These are phyloP conservation scores for Yarrowia alimentaria DNA, from an alignment of 805 yeast species.

Conservation along the genomic window DNA sequence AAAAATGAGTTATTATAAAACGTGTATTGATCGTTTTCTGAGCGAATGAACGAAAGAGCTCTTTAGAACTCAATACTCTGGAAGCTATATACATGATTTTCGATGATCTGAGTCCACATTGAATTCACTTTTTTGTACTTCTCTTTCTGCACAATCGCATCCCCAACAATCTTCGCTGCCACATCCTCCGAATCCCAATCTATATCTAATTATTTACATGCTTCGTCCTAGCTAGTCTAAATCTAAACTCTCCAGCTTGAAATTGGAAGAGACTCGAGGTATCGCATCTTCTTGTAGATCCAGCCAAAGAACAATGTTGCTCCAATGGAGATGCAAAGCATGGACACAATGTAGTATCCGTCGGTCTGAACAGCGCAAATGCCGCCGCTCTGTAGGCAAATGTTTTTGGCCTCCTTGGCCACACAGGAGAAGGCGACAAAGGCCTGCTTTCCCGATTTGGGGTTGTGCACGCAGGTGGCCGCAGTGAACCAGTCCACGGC, in stretches of 20 bases:
- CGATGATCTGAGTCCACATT: no score
- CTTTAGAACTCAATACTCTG: no score
- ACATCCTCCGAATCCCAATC: no score
- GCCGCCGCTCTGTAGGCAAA: slow-evolving; percentile 59
- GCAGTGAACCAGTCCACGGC: slow-evolving; percentile 77
- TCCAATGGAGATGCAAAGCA: slow-evolving; percentile 69
- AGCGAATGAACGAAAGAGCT: no score
- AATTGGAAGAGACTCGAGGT: slow-evolving; percentile 69
- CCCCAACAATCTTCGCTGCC: no score
- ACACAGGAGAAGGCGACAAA: slow-evolving; percentile 39
- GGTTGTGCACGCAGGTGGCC: slow-evolving; percentile 59
- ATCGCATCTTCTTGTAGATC: slow-evolving; percentile 59
- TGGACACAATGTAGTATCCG: slow-evolving; percentile 81
- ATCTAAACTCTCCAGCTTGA: slow-evolving; percentile 77
- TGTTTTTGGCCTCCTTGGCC: slow-evolving; percentile 45
- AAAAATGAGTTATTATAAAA: no score
- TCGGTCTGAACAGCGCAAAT: slow-evolving; percentile 55
- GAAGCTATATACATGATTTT: no score
- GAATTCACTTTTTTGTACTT: no score
- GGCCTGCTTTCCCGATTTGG: slow-evolving; percentile 30
- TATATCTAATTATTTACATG: no score
- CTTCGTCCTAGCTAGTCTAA: no score
- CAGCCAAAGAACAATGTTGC: slow-evolving; percentile 59
- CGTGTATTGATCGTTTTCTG: no score
- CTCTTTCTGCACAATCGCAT: no score